Percentiles rank a stretch among this genome's conserved stretches.
Conservation (phyloP, 129 eudicot species). For the Erigeron canadensis region DNA sequence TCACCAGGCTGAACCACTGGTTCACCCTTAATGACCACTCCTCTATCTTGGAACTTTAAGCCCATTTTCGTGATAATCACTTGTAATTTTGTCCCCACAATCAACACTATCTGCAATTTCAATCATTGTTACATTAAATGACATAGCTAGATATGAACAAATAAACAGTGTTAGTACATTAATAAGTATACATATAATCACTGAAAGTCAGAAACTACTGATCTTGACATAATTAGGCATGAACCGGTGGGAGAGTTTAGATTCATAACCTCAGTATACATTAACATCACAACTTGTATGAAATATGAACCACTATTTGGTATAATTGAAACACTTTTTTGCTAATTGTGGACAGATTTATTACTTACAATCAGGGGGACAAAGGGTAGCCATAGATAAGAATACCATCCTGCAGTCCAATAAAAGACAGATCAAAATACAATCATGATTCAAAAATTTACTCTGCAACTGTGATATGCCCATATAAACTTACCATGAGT, state of each 20-base stretch:
- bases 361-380: slow-evolving; percentile 66
- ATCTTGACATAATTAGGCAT: no score
- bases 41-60: slow-evolving; percentile 47
- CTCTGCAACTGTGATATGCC: neutral
- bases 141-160: no score
- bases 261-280: no score
- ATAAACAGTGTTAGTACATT: no score
- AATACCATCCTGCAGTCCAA: slow-evolving; percentile 61
- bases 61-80: slow-evolving; percentile 69
- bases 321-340: no score
- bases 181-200: no score
- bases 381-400: slow-evolving; percentile 67
- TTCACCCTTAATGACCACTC: slow-evolving; percentile 53
- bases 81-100: slow-evolving; percentile 76
- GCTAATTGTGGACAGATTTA: neutral
- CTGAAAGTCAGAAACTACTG: no score
- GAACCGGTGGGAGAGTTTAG: no score
- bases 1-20: slow-evolving; percentile 60
- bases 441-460: neutral
- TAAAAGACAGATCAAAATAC: neutral
- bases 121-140: neutral
- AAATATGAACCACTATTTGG: no score
- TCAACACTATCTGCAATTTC: slow-evolving; percentile 45
- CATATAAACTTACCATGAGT: slow-evolving; percentile 52
- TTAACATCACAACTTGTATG: no score